Base-by-base conservation (phyloP, 2,329 filamentous ascomycete genomes). In the Pestalotiopsis sp. region DNA sequence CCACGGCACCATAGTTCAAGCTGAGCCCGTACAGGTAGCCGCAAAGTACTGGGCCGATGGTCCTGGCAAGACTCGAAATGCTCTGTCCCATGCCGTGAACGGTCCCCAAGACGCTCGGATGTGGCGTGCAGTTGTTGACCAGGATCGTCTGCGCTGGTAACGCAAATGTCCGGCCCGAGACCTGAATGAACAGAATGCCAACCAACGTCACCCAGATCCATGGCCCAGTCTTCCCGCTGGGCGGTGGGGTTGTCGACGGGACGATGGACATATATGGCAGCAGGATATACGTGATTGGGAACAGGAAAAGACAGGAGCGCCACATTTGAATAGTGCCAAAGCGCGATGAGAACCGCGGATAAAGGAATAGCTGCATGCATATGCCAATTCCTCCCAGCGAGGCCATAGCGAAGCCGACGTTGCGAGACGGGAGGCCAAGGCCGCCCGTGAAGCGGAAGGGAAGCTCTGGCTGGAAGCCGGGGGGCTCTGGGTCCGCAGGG, bases 331-430 rank as follows among this genome's bases (percentile, higher is more conserved):
- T 80, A 1, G 91, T 92, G 41, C 93, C 93, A 1, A 93, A 85
- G 2, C 86, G 86, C 1, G 85, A 82, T 61, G 92, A 92, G 20
- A 94, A 81, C 38, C 81, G 80, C 1, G 93, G 92, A 76, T 95
- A 95, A 11, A 93, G 80, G 64, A 92, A 82, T 12, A 94, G 85
- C 77, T 94, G 92, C 60, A 96, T 83, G 0, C 85, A 81, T 49
- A 96, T 91, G n/a, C 93, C 93, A 58, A 95, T 89, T 63, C 88
- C 80, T 9, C 93, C 93, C 17, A 96, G 86, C 65, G 92, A 90
- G 2, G 93, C 90, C 82, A 95, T 94, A 4, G 92, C 92, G 58
- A 93, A 81, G n/a, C 93, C 93, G 39, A 96, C 91, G 2, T 88
- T 87, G 1, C 87, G 85, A 0, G 92, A 90, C 0, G 88, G 87